A percentile compares a stretch with the other conserved stretches of the same genome.
phyloP scores from a whole-genome alignment of 371 early-diverging fungal species.

The Basidiobolus meristosporus region DNA sequence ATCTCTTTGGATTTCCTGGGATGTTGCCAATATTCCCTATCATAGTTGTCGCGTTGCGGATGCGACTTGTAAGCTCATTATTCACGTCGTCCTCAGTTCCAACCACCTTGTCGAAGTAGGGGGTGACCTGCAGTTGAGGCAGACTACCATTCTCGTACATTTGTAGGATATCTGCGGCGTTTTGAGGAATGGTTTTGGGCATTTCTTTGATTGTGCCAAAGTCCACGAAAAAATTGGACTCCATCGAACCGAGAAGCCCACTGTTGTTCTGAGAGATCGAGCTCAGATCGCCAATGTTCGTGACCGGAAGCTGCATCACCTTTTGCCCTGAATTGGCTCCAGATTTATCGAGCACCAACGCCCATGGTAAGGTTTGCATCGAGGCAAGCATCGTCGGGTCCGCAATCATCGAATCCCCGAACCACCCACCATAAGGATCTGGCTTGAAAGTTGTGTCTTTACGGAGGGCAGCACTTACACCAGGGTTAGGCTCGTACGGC shows the following conservation, averaged over 20 bases:
- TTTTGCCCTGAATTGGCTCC: conserved; percentile 9
- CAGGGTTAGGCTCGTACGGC: conserved; percentile 14
- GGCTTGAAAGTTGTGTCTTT: conserved; percentile 13
- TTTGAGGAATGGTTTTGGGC: too few species aligned
- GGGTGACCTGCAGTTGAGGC: conserved; percentile 15
- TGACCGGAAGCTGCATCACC: conserved; percentile 6
- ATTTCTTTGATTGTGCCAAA: conserved; percentile 1
- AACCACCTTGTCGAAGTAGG: conserved; percentile 11
- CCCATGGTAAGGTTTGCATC: conserved; percentile 13
- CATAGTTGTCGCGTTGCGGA: conserved; percentile 7
- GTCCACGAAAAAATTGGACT: conserved; percentile 14
- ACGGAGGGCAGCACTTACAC: background rate
- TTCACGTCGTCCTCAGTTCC: conserved; percentile 10
- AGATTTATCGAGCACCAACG: conserved; percentile 9
- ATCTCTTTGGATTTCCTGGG: background rate
- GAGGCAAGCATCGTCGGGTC: conserved; percentile 7
- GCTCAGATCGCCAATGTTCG: background rate
- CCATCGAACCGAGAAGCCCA: conserved; percentile 6
- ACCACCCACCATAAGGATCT: conserved; percentile 20
- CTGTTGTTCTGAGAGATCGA: background rate
- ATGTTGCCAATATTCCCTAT: conserved; percentile 5
- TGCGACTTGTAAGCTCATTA: conserved; percentile 10
- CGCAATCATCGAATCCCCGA: conserved; percentile 7
- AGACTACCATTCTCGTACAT: conserved; percentile 3
- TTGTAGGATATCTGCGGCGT: too few species aligned